These are phyloP conservation scores for Blyttiomyces sp. DNA, from an alignment of 371 early-diverging fungal genomes.

Conservation along the genomic window DNA sequence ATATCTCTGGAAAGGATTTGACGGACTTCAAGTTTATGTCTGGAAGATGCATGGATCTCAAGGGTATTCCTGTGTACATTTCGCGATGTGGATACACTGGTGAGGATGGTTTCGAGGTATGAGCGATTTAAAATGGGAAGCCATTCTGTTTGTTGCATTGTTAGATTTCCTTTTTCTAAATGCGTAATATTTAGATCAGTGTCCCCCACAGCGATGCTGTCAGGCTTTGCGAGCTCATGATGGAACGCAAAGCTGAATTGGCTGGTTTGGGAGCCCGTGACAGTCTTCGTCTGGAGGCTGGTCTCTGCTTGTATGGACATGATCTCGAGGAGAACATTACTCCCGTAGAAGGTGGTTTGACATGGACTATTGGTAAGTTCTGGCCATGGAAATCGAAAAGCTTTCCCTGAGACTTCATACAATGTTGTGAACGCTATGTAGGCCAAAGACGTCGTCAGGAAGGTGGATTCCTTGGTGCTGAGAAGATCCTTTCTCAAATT, in stretches of 20 bases:
- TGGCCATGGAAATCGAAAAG: background rate
- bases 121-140: too few relatives aligned
- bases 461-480: constrained; percentile 93
- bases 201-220: constrained; percentile 69
- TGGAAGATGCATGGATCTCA: constrained; percentile 65
- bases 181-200: constrained; percentile 60
- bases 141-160: background rate
- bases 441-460: constrained; percentile 83
- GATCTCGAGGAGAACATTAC: constrained; percentile 90
- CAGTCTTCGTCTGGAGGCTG: constrained; percentile 93
- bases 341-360: constrained; percentile 90
- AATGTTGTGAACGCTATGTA: too few relatives aligned
- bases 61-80: constrained; percentile 80
- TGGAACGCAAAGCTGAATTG: constrained; percentile 77
- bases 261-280: constrained; percentile 97
- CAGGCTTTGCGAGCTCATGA: constrained; percentile 64
- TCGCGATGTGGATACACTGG: constrained; percentile 98
- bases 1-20: constrained; percentile 44
- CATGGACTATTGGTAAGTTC: constrained; percentile 87
- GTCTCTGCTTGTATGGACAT: constrained; percentile 94
- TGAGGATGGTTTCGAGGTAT: constrained; percentile 98
- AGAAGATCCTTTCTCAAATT: constrained; percentile 80
- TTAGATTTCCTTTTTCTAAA: background rate
- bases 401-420: background rate
- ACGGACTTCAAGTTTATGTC: constrained; percentile 87